phyloP scores from a whole-genome alignment of 2,329 filamentous ascomycete species.

The Pseudocercospora crystallina region DNA sequence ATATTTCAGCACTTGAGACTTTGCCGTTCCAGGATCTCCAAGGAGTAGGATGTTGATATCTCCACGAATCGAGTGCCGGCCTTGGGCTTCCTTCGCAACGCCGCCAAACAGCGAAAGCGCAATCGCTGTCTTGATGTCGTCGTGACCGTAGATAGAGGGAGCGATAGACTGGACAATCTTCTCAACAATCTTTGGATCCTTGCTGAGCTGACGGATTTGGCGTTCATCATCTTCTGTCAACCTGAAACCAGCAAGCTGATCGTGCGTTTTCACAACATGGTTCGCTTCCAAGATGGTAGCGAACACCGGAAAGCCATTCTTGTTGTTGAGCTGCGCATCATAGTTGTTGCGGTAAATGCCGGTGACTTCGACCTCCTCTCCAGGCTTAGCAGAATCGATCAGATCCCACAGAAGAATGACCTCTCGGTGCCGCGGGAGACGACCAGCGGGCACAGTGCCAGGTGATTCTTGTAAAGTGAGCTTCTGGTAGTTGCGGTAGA shows the following conservation, averaged over 20 bases:
- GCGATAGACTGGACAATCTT: slow-evolving; percentile 92
- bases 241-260: slow-evolving; percentile 94
- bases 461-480: slow-evolving; percentile 95
- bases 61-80: slow-evolving; percentile 85
- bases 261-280: slow-evolving; percentile 93
- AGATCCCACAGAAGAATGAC: slow-evolving; percentile 96
- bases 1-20: slow-evolving; percentile 96
- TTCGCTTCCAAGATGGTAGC: slow-evolving; percentile 97
- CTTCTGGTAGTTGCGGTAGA: slow-evolving; percentile 98
- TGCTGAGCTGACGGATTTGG: slow-evolving; percentile 80
- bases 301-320: slow-evolving; percentile 97
- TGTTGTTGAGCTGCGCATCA: slow-evolving; percentile 95
- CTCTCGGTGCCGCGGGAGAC: slow-evolving; percentile 87
- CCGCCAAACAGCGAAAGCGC: slow-evolving; percentile 93
- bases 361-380: slow-evolving; percentile 95
- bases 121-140: slow-evolving; percentile 94
- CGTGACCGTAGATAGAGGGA: slow-evolving; percentile 95
- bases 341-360: slow-evolving; percentile 98
- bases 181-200: slow-evolving; percentile 87
- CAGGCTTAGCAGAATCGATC: slow-evolving; percentile 94
- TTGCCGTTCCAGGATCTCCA: slow-evolving; percentile 95
- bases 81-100: slow-evolving; percentile 86
- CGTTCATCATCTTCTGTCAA: slow-evolving; percentile 94
- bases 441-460: slow-evolving; percentile 92
- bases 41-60: slow-evolving; percentile 97